These are phyloP conservation scores for Acanthamoeba culbertsoni DNA, from an alignment of 208 protist species.

Conservation along the genomic window DNA sequence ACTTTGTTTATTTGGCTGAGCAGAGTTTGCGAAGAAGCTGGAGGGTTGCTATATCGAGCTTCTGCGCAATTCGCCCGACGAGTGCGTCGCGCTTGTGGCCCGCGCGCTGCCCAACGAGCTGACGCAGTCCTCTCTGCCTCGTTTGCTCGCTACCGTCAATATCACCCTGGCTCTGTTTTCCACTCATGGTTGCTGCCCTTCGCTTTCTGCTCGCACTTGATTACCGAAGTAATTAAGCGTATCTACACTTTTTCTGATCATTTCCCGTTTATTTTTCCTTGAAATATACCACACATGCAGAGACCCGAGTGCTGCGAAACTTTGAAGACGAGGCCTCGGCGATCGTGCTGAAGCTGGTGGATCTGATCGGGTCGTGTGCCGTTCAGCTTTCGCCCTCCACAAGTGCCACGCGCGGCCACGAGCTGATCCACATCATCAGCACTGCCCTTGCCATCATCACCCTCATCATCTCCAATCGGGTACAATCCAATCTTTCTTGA, in stretches of 20 bases:
- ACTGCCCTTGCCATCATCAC: conserved; percentile 26
- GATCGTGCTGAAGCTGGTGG: background rate
- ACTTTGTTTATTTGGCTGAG: too few relatives aligned
- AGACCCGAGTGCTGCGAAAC: background rate
- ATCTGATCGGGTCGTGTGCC: background rate
- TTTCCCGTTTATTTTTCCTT: background rate
- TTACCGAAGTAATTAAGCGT: background rate
- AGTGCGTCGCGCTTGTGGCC: background rate
- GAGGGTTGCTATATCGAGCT: background rate
- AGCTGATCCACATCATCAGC: background rate
- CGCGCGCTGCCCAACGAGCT: background rate
- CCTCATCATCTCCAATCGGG: background rate
- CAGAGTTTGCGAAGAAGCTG: background rate
- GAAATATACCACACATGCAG: background rate
- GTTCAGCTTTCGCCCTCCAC: background rate
- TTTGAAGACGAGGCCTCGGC: background rate
- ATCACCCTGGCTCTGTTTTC: background rate
- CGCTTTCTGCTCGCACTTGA: background rate
- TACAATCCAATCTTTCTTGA: background rate
- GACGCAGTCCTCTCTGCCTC: background rate
- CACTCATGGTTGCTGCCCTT: background rate
- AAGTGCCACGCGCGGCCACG: background rate
- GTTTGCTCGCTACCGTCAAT: background rate
- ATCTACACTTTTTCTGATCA: background rate
- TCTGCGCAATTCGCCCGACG: background rate